Percentiles rank a stretch among this genome's conserved stretches.
These are phyloP conservation scores for Nidula microcarpa DNA, from an alignment of 768 basidiomycete species.

Conservation along the genomic window DNA sequence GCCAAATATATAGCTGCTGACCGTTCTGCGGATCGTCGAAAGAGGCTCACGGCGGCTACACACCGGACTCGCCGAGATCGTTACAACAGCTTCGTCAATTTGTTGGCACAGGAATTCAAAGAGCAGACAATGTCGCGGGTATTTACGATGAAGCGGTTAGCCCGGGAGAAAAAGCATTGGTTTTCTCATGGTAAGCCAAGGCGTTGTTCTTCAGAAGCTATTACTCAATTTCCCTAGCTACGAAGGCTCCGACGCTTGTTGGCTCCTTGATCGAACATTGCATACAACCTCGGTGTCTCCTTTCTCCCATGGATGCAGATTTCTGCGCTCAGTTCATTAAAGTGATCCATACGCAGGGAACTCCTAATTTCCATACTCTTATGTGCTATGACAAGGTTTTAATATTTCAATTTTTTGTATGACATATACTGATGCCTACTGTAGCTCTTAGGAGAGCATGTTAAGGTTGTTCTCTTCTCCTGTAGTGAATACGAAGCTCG, in stretches of 20 bases:
- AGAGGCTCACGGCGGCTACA: conserved; percentile 49
- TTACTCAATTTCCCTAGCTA: conserved; percentile 21
- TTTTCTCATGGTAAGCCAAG: conserved; percentile 56
- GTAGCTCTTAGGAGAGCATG: conserved; percentile 81
- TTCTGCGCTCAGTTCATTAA: conserved; percentile 91
- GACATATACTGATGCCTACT: background rate
- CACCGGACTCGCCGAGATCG: conserved; percentile 67
- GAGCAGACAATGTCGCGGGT: conserved; percentile 69
- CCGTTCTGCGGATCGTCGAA: conserved; percentile 63
- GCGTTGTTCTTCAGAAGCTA: background rate
- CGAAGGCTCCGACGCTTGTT: conserved; percentile 48
- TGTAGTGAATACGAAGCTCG: conserved; percentile 96
- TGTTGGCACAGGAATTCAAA: conserved; percentile 67
- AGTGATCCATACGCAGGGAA: conserved; percentile 83
- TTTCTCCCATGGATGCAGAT: conserved; percentile 97
- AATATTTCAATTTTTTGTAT: conserved; percentile 5
- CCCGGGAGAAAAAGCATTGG: conserved; percentile 80
- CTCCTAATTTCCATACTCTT: conserved; percentile 83
- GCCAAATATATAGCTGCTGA: conserved; percentile 61
- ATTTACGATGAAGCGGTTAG: conserved; percentile 74
- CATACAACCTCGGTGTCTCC: conserved; percentile 83
- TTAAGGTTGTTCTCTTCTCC: conserved; percentile 83
- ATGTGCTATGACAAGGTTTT: conserved; percentile 78
- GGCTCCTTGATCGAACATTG: conserved; percentile 82
- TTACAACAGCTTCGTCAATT: conserved; percentile 55